Conservation (phyloP, 257 asterid genomes). For the Nicotiana undulata region DNA sequence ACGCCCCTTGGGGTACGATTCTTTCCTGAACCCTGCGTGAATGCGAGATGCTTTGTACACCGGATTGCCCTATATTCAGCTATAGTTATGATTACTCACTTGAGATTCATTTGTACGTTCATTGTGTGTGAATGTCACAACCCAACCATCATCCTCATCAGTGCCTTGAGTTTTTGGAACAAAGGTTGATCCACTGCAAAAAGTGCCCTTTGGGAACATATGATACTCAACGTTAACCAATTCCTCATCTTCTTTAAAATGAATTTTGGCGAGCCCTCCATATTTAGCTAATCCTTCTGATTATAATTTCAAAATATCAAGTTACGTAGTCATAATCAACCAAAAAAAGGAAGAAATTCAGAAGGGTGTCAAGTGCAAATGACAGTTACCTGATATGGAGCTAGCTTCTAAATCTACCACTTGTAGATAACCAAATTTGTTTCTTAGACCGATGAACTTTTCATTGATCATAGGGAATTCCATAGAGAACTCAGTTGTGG, state of each 20-base stretch:
- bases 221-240: conserved; percentile 16
- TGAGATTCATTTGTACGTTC: conserved; percentile 18
- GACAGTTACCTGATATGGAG: conserved; percentile 33
- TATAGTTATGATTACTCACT: background rate
- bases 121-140: conserved; percentile 19
- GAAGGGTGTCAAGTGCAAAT: background rate
- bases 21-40: too few species aligned
- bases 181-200: conserved; percentile 18
- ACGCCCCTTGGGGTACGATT: too few species aligned
- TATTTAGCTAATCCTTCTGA: background rate
- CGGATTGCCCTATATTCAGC: too few species aligned
- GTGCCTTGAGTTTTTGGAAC: conserved; percentile 6
- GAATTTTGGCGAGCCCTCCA: background rate
- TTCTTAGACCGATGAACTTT: conserved; percentile 23
- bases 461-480: conserved; percentile 64
- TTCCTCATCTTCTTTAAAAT: background rate
- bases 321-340: background rate
- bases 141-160: conserved; percentile 35
- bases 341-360: background rate
- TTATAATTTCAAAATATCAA: background rate
- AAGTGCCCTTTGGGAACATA: conserved; percentile 13
- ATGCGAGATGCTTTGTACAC: too few species aligned
- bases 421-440: conserved; percentile 48
- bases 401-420: conserved; percentile 32
- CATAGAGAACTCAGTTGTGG: conserved; percentile 41